These are phyloP conservation scores for Dacryopinax primogenitus DNA, from an alignment of 768 basidiomycete species.

Conservation along the genomic window DNA sequence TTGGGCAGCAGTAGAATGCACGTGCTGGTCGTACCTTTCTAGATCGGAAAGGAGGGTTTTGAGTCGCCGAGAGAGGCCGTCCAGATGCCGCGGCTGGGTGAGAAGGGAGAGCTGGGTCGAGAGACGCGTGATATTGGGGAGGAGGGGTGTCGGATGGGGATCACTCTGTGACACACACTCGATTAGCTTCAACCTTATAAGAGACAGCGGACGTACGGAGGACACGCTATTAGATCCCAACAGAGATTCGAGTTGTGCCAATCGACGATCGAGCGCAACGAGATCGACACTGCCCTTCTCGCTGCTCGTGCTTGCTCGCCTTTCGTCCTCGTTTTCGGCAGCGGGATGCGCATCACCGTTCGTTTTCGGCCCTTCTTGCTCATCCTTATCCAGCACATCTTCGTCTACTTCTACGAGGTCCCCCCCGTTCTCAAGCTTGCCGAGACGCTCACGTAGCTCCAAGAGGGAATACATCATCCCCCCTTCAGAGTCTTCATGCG, in stretches of 20 bases:
- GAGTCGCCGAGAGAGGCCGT: conserved; percentile 84
- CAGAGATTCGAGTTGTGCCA: conserved; percentile 69
- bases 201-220: conserved; percentile 36
- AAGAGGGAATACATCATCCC: conserved; percentile 66
- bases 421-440: conserved; percentile 59
- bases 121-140: conserved; percentile 67
- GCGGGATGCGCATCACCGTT: conserved; percentile 14
- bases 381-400: conserved; percentile 20
- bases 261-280: conserved; percentile 51
- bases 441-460: conserved; percentile 55
- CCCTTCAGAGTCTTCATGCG: conserved; percentile 39
- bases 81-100: conserved; percentile 90
- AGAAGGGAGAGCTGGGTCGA: conserved; percentile 77
- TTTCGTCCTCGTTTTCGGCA: conserved; percentile 14
- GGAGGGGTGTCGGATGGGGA: conserved; percentile 51
- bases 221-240: conserved; percentile 45
- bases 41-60: conserved; percentile 88
- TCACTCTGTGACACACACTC: conserved; percentile 48
- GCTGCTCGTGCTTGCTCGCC: conserved; percentile 9
- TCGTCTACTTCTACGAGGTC: conserved; percentile 47
- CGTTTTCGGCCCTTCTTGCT: conserved; percentile 15
- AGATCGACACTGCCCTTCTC: conserved; percentile 17
- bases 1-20: conserved; percentile 18
- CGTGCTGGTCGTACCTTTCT: conserved; percentile 50
- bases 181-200: conserved; percentile 8